Evolutionary conservation across 2,329 filamentous ascomycete species (phyloP).

Genomic region (Paraphaeosphaeria sporulosa): DNA sequence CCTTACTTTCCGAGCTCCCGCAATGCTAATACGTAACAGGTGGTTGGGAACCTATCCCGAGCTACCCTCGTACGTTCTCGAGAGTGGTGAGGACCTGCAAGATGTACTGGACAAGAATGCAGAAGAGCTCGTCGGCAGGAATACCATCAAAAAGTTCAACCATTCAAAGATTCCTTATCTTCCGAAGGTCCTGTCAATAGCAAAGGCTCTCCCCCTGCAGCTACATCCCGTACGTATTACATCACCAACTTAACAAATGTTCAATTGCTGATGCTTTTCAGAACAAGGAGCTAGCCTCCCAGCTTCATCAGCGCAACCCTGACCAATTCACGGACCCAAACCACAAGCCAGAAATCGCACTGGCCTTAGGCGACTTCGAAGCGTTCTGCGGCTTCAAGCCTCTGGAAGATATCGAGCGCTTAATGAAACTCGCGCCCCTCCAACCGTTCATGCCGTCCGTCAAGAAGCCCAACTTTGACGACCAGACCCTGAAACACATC

Average conservation of each 20-base stretch:
- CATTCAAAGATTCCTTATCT: conserved; percentile 72
- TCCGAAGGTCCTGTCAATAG: conserved; percentile 79
- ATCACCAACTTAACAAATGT: background rate
- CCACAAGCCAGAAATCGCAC: conserved; percentile 81
- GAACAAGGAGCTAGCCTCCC: conserved; percentile 70
- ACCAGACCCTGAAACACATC: conserved; percentile 65
- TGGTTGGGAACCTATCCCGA: conserved; percentile 82
- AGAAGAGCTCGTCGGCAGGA: conserved; percentile 69
- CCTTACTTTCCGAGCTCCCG: background rate
- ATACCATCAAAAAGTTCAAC: conserved; percentile 67
- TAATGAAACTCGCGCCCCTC: conserved; percentile 66
- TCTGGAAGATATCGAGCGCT: conserved; percentile 63
- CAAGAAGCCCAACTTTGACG: conserved; percentile 58
- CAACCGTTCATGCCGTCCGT: conserved; percentile 60
- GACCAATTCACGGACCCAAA: conserved; percentile 74
- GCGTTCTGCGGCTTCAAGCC: conserved; percentile 80
- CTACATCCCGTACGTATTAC: conserved; percentile 64
- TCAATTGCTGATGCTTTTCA: conserved; percentile 21
- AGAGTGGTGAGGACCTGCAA: conserved; percentile 69
- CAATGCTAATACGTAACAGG: conserved; percentile 27
- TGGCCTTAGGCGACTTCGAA: conserved; percentile 75
- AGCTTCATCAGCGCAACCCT: conserved; percentile 70
- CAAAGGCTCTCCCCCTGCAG: conserved; percentile 77
- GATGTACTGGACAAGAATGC: conserved; percentile 69
- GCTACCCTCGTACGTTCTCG: conserved; percentile 69